Base-by-base conservation (phyloP, 2,329 filamentous ascomycete genomes). In the Botrytis pseudocinerea region DNA sequence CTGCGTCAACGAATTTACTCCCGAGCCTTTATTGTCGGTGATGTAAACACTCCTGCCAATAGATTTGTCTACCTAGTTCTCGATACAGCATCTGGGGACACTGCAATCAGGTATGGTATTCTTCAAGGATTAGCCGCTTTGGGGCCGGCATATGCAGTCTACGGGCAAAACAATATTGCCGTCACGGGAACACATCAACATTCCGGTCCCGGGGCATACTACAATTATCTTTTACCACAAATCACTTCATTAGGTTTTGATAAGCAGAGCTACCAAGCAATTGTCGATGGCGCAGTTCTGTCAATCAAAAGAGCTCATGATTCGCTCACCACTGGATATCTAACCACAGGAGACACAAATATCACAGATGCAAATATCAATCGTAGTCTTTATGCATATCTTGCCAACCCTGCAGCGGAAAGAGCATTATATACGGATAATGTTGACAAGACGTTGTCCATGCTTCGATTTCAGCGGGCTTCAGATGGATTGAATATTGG, bases 121-220 rank as follows among this genome's bases (percentile, higher is more conserved):
- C 83, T 98, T n/a, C 87, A 95, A 74, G 92, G 89, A 2, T 85
- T 98, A 12, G 84, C 86, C 48, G 85, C 84, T 0, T 84, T 97
- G 8, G 95, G 95, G 0, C 81, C 85, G 22, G 90, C 91, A 2
- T 97, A 96, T 80, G 85, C 88, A 1, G 83, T 91, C 63, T 98
- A 98, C 82, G 88, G 86, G 51, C 88, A 92, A 78, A 87, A 92
- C 79, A 98, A 97, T 78, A 83, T 98, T 42, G 95, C 95, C 44
- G 87, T 98, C 32, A 97, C 93, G 0, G 95, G 94, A 72, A 98
- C 95, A 0, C 95, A 98, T 82, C 94, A 92, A 40, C 95, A 98
- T 82, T 91, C 94, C 44, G 95, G 95, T 0, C 95, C 95, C 0
- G 95, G 93, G 4, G 95, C 92, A 9, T 98, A 93, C 93, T 86